These are phyloP conservation scores for Prunus persica DNA, from an alignment of 306 rosid genomes.

Conservation along the genomic window Prunus_persica_NCBIv2 NC_034011.1:1741501-1742000, in stretches of 20 bases:
- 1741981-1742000: no score
- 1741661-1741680: not conserved
- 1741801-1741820: conserved; percentile 17
- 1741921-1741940: no score
- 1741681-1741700: no score
- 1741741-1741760: not conserved
- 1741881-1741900: not conserved
- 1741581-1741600: conserved; percentile 1
- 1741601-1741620: conserved; percentile 13
- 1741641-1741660: not conserved
- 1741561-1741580: not conserved
- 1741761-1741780: not conserved
- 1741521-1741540: not conserved
- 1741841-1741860: not conserved
- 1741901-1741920: not conserved
- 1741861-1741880: not conserved
- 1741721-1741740: conserved; percentile 3
- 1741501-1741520: not conserved
- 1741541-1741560: not conserved
- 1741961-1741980: no score
- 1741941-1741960: no score
- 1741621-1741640: not conserved
- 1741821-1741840: conserved; percentile 8
- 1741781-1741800: conserved; percentile 17
- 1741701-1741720: not conserved